Evolutionary conservation across 805 yeast genomes (phyloP), one percentile per base, ranked within the genome.

Genomic region (Hyphopichia homilentoma): DNA sequence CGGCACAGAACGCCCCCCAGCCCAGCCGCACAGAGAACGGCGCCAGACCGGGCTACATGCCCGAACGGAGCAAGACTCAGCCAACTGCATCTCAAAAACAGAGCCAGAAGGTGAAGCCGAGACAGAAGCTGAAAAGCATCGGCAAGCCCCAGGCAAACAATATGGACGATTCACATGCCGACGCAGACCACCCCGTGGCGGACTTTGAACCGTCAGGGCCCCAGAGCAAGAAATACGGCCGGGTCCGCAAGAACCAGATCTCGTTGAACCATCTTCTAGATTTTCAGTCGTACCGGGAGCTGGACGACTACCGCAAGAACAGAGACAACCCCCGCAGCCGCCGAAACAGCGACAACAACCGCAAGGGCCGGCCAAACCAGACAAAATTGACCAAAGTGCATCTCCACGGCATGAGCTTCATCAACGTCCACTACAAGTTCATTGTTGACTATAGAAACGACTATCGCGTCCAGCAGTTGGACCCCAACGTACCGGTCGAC

Each of bases 391-490:
- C 43, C 11, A 60, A 53, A 32, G 54, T 78, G 5, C 76, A 72
- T 38, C 54, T 84, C 12, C 68, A 69, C 4, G 90, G 90, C 0
- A 74, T 79, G 59, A 64, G 75, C 3, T 84, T 77, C 44, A 81
- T 87, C 37, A 93, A 90, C 52, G 90, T 88, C 14, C 82, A 84
- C 52, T 89, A 82, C 52, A 76, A 86, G 44, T 83, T 93, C 47
- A 73, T 90, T 13, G 84, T 90, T n/a, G 84, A 85, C 45, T 67
- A 74, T 30, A 52, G 77, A 25, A 65, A 70, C 24, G 72, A 73
- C 27, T 82, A 77, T 48, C 52, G 61, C 16, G 61, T 74, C 7
- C 90, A 84, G 50, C 61, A 70, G 26, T 41, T 73, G 14, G 90
- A 87, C 50, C 93, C 96, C 2, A 87, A 85, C 50, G 54, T 77